phyloP scores from a whole-genome alignment of 495 filamentous ascomycete genomes.

The Eremomyces bilateralis region DNA sequence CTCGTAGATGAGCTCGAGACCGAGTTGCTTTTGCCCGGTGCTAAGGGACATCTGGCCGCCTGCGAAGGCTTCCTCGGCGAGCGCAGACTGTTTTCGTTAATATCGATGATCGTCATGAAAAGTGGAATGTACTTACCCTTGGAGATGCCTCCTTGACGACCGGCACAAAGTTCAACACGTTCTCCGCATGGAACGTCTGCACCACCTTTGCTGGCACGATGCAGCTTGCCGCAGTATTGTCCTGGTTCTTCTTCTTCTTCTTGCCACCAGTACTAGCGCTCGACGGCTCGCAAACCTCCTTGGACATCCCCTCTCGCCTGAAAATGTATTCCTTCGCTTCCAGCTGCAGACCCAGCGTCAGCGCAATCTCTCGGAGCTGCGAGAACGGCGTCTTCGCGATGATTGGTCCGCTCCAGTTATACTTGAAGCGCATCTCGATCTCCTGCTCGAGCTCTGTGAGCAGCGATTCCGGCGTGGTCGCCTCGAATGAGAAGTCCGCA shows the following conservation, averaged over 20 bases:
- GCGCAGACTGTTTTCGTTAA: slow-evolving; percentile 29
- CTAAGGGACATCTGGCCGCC: slow-evolving; percentile 85
- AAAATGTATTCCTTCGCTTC: slow-evolving; percentile 67
- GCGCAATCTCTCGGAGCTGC: slow-evolving; percentile 69
- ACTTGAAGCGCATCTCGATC: slow-evolving; percentile 50
- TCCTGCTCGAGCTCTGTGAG: slow-evolving; percentile 48
- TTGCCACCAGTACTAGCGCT: slow-evolving; percentile 27
- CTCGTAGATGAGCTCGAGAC: slow-evolving; percentile 87
- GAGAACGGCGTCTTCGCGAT: slow-evolving; percentile 39
- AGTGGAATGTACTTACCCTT: slow-evolving; percentile 14
- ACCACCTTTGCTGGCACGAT: slow-evolving; percentile 28
- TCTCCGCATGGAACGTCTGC: slow-evolving; percentile 49
- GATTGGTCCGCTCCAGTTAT: slow-evolving; percentile 48
- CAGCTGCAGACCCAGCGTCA: slow-evolving; percentile 85
- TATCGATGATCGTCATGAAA: neutral
- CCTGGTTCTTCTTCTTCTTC: slow-evolving; percentile 62
- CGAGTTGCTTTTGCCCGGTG: slow-evolving; percentile 85
- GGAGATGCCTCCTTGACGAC: slow-evolving; percentile 85
- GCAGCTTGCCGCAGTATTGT: slow-evolving; percentile 23
- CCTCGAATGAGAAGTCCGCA: slow-evolving; percentile 61
- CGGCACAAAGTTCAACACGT: slow-evolving; percentile 79
- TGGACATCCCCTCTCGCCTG: too few relatives aligned
- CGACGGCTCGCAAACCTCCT: slow-evolving; percentile 25
- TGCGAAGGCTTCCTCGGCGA: slow-evolving; percentile 91
- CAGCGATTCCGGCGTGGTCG: slow-evolving; percentile 50